phyloP scores from a whole-genome alignment of 768 basidiomycete species.

The Pulveroboletus sp. region DNA sequence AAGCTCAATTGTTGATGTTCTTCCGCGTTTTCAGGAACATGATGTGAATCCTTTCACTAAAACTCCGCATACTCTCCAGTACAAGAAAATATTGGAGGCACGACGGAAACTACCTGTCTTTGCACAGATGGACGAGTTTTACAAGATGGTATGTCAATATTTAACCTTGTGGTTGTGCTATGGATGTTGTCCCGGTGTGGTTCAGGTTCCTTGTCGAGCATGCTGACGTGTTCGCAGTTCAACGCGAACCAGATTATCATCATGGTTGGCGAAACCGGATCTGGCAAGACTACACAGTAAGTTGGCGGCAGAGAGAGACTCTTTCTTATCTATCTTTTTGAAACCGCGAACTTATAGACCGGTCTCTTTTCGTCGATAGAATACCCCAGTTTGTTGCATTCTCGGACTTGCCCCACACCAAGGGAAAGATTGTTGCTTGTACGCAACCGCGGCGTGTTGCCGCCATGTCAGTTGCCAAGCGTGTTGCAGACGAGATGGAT shows the following conservation, averaged over 20 bases:
- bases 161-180: not conserved
- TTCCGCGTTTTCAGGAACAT: conserved; percentile 48
- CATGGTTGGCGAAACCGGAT: conserved; percentile 92
- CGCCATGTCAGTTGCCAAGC: conserved; percentile 97
- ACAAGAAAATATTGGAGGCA: conserved; percentile 78
- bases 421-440: conserved; percentile 89
- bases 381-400: conserved; percentile 96
- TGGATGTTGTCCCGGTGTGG: not conserved
- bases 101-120: conserved; percentile 91
- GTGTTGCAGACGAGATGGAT: conserved; percentile 99
- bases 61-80: conserved; percentile 66
- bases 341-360: conserved; percentile 26
- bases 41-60: conserved; percentile 88
- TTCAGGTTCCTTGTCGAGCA: not conserved
- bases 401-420: conserved; percentile 87
- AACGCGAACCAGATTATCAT: conserved; percentile 70
- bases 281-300: conserved; percentile 94
- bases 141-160: conserved; percentile 65
- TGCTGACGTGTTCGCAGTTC: conserved; percentile 18
- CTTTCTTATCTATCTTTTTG: conserved; percentile 17
- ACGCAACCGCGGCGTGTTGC: conserved; percentile 96
- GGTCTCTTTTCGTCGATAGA: conserved; percentile 41
- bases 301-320: conserved; percentile 30
- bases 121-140: conserved; percentile 89
- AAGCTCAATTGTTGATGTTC: not conserved